Percentiles rank a stretch among this genome's conserved stretches.
Conservation (phyloP, 164 flowering plant genomes). For the Annona cherimola region DNA sequence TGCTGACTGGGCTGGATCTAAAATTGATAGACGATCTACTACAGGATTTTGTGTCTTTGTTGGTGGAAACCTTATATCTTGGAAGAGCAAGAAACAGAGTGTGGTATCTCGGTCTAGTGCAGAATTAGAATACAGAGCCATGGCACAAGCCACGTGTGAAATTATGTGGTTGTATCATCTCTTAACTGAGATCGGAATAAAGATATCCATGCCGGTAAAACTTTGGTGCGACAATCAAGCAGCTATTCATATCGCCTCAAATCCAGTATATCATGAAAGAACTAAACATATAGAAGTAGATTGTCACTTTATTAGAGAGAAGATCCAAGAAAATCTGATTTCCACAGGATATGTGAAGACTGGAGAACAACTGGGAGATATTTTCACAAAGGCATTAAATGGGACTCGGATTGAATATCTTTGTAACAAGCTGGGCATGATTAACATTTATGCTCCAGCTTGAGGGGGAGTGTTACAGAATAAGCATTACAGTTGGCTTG, state of each 20-base stretch:
- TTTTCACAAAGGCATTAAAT: background rate
- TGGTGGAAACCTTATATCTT: background rate
- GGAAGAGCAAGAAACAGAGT: background rate
- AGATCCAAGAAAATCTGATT: background rate
- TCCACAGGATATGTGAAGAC: background rate
- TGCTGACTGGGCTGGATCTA: background rate
- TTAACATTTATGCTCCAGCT: too few species aligned
- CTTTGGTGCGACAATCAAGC: background rate
- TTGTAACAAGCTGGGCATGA: background rate
- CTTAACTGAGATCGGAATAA: background rate
- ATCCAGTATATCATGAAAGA: background rate
- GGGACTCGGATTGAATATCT: background rate
- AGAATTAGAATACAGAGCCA: background rate
- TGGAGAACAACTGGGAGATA: background rate
- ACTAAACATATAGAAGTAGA: background rate
- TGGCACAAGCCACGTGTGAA: background rate
- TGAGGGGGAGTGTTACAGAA: too few species aligned
- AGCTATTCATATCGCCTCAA: background rate
- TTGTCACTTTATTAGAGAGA: background rate
- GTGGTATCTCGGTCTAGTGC: background rate
- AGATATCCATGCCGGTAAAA: background rate
- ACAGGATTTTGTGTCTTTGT: background rate
- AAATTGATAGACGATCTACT: background rate
- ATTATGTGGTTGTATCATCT: too few species aligned
- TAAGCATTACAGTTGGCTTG: too few species aligned